Evolutionary conservation across 805 yeast genomes (phyloP), one percentile per base, ranked within the genome.

Genomic region (Hemisphaericaspora nanyangensis): DNA sequence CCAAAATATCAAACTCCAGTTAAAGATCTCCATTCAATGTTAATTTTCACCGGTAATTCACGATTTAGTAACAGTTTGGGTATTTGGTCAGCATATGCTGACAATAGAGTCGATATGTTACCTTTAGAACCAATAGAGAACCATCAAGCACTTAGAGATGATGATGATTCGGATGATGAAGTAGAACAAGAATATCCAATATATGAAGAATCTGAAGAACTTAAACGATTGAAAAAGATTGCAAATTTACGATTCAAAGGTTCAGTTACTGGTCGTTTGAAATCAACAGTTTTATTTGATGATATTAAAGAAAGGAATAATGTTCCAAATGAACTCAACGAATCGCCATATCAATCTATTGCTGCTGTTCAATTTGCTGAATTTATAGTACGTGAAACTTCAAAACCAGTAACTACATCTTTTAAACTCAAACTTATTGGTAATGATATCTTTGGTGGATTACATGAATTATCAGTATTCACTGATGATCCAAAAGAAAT

Each of bases 71-170:
- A 74, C 20, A 70, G 89, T 7, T 52, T 82, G 39, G 95, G 91
- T 0, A 68, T 77, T 6, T 86, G 95, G 95, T 55, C 76, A 0
- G 75, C 82, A 0, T 86, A 84, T 55, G 91, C 95, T 0, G 79
- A 80, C 47, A 79, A 79, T 0, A 61, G 68, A 1, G 76, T 79
- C 6, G 95, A 86, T 56, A 67, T 74, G 3, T 72, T 80, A 0
- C 90, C 95, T 0, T 62, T 85, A 27, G 76, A 71, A 13, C 58
- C 68, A 26, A 54, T 63, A 1, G 60, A 58, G 7, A 48, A 54
- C 1, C 87, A 81, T 51, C 46, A 60, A 2, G 44, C 67, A 1
- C 22, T 34, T 17, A 7, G 24, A 10, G 13, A 25, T 8, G 5
- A 7, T 12, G 39, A 40, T 6, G 45, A 43, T 2, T 38, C 39